Percentiles rank a stretch among this genome's conserved stretches.
These are phyloP conservation scores for Ogataea nakhonphanomensis DNA, from an alignment of 805 yeast genomes.

Conservation along the genomic window DNA sequence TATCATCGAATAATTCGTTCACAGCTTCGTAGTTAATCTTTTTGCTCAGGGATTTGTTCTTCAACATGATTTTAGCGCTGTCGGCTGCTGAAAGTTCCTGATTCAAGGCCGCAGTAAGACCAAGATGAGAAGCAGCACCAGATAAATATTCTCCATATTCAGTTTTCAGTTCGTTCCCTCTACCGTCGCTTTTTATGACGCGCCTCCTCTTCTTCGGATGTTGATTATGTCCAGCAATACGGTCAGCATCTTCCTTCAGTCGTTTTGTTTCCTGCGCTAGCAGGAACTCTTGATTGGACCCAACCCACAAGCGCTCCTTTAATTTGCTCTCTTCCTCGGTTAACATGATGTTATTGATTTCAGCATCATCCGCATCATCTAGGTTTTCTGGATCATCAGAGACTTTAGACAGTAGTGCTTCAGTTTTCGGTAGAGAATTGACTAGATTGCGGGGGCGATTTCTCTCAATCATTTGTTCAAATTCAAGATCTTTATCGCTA, in stretches of 20 bases:
- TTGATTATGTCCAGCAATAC: conserved; percentile 70
- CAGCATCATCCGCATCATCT: conserved; percentile 83
- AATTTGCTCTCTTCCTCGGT: conserved; percentile 64
- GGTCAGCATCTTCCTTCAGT: conserved; percentile 82
- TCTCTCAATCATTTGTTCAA: conserved; percentile 37
- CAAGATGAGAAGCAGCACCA: conserved; percentile 23
- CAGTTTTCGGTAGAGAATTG: conserved; percentile 52
- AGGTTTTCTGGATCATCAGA: conserved; percentile 60
- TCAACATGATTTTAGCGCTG: conserved; percentile 72
- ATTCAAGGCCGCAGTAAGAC: conserved; percentile 41
- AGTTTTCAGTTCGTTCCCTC: conserved; percentile 21
- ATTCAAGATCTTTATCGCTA: conserved; percentile 27
- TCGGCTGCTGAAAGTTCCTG: conserved; percentile 67
- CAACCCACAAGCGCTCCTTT: conserved; percentile 87
- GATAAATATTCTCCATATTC: conserved; percentile 27
- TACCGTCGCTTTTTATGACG: conserved; percentile 28
- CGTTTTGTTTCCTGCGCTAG: conserved; percentile 82
- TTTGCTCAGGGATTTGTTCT: conserved; percentile 73
- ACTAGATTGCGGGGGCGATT: conserved; percentile 56
- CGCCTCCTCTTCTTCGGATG: conserved; percentile 44
- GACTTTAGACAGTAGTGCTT: conserved; percentile 48
- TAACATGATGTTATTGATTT: conserved; percentile 57
- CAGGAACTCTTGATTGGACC: conserved; percentile 80
- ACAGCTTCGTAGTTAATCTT: conserved; percentile 88
- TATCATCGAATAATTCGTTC: conserved; percentile 44